Conservation (phyloP, 2,329 filamentous ascomycete species). For the Septoria linicola region DNA sequence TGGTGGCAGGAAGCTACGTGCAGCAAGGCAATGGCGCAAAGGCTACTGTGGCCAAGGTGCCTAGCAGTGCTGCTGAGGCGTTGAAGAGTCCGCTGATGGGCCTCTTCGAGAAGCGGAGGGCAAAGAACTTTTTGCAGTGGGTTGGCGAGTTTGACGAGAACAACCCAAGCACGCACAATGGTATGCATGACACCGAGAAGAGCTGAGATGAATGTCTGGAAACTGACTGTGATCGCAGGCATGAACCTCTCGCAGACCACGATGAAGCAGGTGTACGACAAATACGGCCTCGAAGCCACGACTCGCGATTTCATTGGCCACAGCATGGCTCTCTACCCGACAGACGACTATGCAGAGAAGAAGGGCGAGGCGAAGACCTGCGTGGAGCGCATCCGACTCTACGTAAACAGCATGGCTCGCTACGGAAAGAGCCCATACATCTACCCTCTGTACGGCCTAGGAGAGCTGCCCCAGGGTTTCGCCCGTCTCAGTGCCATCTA, state of each 20-base stretch:
- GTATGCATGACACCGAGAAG: constrained; percentile 47
- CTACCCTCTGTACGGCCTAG: constrained; percentile 96
- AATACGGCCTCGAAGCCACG: constrained; percentile 84
- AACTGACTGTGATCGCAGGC: constrained; percentile 49
- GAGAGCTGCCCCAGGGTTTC: constrained; percentile 95
- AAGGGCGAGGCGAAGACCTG: constrained; percentile 76
- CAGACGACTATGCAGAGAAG: constrained; percentile 78
- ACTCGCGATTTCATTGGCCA: constrained; percentile 97
- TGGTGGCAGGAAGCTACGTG: constrained; percentile 90
- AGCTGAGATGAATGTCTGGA: not conserved
- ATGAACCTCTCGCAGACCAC: constrained; percentile 75
- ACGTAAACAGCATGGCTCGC: constrained; percentile 94
- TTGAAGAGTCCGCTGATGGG: constrained; percentile 93
- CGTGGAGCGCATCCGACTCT: constrained; percentile 88
- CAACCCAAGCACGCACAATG: constrained; percentile 84
- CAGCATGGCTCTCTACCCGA: constrained; percentile 94
- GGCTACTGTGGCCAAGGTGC: constrained; percentile 94
- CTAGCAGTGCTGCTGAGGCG: constrained; percentile 86
- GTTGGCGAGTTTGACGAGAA: constrained; percentile 80
- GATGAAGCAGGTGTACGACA: constrained; percentile 99
- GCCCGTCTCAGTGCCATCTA: constrained; percentile 97
- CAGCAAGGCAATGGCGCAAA: constrained; percentile 81
- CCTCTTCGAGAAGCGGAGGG: constrained; percentile 93
- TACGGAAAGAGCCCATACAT: constrained; percentile 99
- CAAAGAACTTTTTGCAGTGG: constrained; percentile 96